Conservation (phyloP, 805 yeast genomes). For the Zygosaccharomyces bisporus region DNA sequence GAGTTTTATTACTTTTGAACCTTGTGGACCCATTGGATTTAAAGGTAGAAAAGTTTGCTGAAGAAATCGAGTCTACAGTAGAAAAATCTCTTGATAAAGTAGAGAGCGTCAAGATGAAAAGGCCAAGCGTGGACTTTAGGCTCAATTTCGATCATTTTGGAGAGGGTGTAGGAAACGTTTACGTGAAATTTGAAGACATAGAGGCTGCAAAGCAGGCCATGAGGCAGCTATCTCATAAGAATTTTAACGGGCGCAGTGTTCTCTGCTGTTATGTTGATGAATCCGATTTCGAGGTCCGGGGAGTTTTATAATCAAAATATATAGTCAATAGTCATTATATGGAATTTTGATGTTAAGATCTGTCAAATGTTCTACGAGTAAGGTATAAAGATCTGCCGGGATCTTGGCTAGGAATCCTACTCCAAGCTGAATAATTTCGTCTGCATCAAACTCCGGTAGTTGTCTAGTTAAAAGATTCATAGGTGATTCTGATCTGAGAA, state of each 20-base stretch:
- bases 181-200: constrained; percentile 54
- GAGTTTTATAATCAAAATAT: constrained; percentile 21
- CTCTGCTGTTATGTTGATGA: constrained; percentile 61
- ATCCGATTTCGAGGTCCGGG: constrained; percentile 48
- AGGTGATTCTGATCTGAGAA: constrained; percentile 58
- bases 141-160: constrained; percentile 44
- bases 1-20: constrained; percentile 64
- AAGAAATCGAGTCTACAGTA: constrained; percentile 52
- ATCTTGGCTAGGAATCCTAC: constrained; percentile 74
- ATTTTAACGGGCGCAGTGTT: constrained; percentile 65
- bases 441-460: constrained; percentile 67
- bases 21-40: constrained; percentile 62
- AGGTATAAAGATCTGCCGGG: constrained; percentile 56
- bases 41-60: constrained; percentile 45
- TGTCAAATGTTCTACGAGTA: constrained; percentile 33
- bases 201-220: constrained; percentile 55
- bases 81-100: constrained; percentile 38
- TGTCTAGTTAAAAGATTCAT: constrained; percentile 65
- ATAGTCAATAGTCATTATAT: constrained; percentile 11
- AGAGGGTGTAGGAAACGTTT: constrained; percentile 69
- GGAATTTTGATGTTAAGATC: constrained; percentile 20
- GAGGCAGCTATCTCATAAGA: constrained; percentile 56
- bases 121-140: constrained; percentile 44
- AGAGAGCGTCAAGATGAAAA: constrained; percentile 55
- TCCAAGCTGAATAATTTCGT: constrained; percentile 71